Evolutionary conservation across 352 stramenopile species (phyloP).

Genomic region (Blastocystis sp.): DNA sequence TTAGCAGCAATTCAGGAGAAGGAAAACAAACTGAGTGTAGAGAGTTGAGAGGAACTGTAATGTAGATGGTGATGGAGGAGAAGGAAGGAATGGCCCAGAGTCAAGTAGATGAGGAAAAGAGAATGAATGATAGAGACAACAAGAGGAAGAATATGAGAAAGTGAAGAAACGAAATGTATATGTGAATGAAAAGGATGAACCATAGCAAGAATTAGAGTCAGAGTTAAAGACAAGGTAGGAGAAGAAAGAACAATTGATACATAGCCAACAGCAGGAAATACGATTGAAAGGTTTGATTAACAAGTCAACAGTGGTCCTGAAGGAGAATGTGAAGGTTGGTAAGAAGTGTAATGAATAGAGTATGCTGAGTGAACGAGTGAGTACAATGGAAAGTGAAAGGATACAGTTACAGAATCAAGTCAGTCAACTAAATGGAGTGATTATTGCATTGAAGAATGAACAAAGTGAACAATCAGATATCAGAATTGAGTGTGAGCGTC

Average conservation of each 20-base stretch:
- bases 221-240: conserved; percentile 29
- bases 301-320: conserved; percentile 40
- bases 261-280: conserved; percentile 29
- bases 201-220: background rate
- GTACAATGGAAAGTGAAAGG: conserved; percentile 7
- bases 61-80: background rate
- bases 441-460: conserved; percentile 52
- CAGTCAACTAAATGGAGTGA: conserved; percentile 1
- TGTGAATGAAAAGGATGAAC: background rate
- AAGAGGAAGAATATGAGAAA: background rate
- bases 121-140: background rate
- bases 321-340: background rate
- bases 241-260: background rate
- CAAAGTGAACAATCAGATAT: background rate
- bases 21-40: background rate
- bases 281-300: conserved; percentile 45
- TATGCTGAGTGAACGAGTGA: conserved; percentile 5
- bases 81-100: background rate
- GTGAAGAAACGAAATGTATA: background rate
- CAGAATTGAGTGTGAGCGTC: background rate
- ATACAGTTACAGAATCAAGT: conserved; percentile 34
- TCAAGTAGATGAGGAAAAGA: background rate
- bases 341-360: background rate
- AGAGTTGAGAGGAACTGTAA: background rate
- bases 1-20: conserved; percentile 11